These are phyloP conservation scores for Termitomyces eurrhizus DNA, from an alignment of 768 basidiomycete species.

Conservation along the genomic window DNA sequence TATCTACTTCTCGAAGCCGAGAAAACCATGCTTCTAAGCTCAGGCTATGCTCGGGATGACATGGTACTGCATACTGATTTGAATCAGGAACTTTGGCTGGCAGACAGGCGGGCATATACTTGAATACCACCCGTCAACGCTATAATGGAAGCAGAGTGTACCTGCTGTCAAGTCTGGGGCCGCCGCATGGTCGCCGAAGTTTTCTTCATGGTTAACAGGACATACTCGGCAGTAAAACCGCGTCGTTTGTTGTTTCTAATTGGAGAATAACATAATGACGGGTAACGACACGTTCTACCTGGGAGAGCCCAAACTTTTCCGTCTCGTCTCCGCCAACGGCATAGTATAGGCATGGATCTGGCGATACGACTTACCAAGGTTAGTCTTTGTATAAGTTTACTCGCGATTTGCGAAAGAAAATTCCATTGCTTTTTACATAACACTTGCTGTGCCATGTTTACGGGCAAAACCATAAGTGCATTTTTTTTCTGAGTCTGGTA, in stretches of 20 bases:
- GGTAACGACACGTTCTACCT: not conserved
- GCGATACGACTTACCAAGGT: not conserved
- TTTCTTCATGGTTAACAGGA: not conserved
- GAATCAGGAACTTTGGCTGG: not conserved
- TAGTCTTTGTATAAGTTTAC: not conserved
- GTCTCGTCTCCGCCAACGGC: not conserved
- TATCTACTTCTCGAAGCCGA: not conserved
- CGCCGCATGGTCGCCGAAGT: not conserved
- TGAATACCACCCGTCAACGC: not conserved
- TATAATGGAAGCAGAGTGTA: not conserved
- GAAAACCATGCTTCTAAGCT: not conserved
- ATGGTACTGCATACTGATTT: not conserved
- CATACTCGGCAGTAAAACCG: not conserved
- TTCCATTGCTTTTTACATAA: no score
- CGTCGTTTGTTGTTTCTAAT: not conserved
- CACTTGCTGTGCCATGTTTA: not conserved
- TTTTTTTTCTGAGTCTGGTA: not conserved
- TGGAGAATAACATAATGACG: not conserved
- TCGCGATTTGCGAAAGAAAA: not conserved
- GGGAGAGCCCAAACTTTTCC: not conserved
- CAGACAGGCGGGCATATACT: not conserved
- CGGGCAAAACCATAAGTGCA: not conserved
- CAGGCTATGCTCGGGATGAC: not conserved
- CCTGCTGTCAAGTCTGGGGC: not conserved
- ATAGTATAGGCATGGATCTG: not conserved